Percentiles rank a stretch among this genome's conserved stretches.
These are phyloP conservation scores for Pichia kluyveri DNA, from an alignment of 805 yeast species.

Conservation along the genomic window DNA sequence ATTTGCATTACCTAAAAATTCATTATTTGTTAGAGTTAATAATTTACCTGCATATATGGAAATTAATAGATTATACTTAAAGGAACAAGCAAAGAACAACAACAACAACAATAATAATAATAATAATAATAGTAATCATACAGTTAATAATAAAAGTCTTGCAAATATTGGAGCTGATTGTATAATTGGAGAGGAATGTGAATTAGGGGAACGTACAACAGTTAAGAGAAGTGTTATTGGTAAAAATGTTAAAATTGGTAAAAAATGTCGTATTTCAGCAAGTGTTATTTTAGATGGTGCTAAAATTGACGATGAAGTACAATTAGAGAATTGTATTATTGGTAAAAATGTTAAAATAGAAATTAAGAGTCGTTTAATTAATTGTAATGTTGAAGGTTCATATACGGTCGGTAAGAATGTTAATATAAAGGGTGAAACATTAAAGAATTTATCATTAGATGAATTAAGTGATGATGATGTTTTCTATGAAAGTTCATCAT, in stretches of 20 bases:
- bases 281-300: constrained; percentile 71
- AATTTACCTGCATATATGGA: constrained; percentile 80
- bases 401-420: constrained; percentile 55
- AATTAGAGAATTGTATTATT: constrained; percentile 77
- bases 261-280: constrained; percentile 80
- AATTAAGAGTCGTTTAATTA: constrained; percentile 54
- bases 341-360: constrained; percentile 64
- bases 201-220: constrained; percentile 71
- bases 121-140: constrained; percentile 10
- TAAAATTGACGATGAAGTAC: constrained; percentile 65
- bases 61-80: constrained; percentile 74
- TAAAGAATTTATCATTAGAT: constrained; percentile 28
- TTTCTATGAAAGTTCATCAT: constrained; percentile 20
- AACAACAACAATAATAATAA: constrained; percentile 10
- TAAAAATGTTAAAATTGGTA: constrained; percentile 65
- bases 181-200: constrained; percentile 58
- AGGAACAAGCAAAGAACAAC: constrained; percentile 40
- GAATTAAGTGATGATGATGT: constrained; percentile 19
- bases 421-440: constrained; percentile 32
- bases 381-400: constrained; percentile 80
- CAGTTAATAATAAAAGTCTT: constrained; percentile 25
- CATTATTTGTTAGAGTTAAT: constrained; percentile 68
- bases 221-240: constrained; percentile 85
- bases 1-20: constrained; percentile 59
- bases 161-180: constrained; percentile 88